These are phyloP conservation scores for Babesia sp. DNA, from an alignment of 169 alveolate genomes.

Conservation along the genomic window DNA sequence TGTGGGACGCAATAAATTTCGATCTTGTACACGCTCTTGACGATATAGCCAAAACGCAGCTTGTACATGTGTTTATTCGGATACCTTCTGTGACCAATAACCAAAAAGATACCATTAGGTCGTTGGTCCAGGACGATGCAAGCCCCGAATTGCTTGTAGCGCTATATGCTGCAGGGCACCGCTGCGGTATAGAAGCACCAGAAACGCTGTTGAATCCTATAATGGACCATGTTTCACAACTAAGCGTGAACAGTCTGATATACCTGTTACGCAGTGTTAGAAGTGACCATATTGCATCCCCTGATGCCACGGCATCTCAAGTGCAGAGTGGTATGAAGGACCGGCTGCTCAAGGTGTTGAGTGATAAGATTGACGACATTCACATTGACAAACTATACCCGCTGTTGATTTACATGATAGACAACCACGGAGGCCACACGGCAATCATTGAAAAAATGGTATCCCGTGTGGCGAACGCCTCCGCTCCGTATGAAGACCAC, in stretches of 20 bases:
- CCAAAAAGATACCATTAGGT: neutral
- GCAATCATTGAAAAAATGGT: conserved; percentile 1
- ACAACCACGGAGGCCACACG: conserved; percentile 23
- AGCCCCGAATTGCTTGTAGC: conserved; percentile 31
- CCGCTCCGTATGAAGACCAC: neutral
- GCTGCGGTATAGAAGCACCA: neutral
- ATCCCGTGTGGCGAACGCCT: neutral
- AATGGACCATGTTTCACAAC: neutral
- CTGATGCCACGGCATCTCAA: neutral
- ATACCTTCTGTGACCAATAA: neutral
- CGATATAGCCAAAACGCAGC: conserved; percentile 16
- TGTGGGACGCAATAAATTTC: conserved; percentile 32
- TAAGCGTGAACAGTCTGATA: conserved; percentile 7
- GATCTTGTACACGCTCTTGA: neutral
- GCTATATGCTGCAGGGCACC: conserved; percentile 12
- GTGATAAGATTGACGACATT: neutral
- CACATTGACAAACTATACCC: conserved; percentile 3
- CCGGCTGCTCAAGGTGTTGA: neutral
- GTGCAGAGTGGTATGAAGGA: neutral
- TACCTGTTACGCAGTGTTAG: conserved; percentile 1
- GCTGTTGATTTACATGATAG: conserved; percentile 9
- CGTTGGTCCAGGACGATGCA: neutral
- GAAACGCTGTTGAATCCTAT: neutral
- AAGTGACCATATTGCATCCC: neutral
- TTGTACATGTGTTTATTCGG: conserved; percentile 1